phyloP scores from a whole-genome alignment of 2,329 filamentous ascomycete species.

The Colletotrichum lupini region DNA sequence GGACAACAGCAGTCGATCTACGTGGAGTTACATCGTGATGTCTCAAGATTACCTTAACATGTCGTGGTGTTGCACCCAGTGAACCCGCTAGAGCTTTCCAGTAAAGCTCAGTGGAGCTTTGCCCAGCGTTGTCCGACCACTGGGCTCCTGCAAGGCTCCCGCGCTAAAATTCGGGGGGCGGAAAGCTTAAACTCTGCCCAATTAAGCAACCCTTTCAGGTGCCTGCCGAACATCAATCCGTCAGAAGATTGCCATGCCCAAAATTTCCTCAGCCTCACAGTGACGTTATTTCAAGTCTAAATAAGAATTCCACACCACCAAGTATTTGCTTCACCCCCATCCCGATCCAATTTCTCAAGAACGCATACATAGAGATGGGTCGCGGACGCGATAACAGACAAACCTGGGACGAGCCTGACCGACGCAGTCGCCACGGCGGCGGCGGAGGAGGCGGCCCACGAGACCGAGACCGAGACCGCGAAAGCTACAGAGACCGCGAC shows the following conservation, averaged over 20 bases:
- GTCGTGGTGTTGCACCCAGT: not conserved
- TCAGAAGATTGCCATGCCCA: not conserved
- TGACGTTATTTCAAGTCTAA: slow-evolving; percentile 17
- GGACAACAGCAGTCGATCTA: too few relatives aligned
- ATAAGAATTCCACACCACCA: not conserved
- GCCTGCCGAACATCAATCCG: not conserved
- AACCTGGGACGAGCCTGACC: slow-evolving; percentile 69
- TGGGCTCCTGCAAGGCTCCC: slow-evolving; percentile 10
- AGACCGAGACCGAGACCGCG: slow-evolving; percentile 37
- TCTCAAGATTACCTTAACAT: not conserved
- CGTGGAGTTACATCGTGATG: not conserved
- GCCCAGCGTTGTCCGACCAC: not conserved
- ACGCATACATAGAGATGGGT: not conserved
- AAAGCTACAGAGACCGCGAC: slow-evolving; percentile 42
- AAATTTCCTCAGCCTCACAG: slow-evolving; percentile 27
- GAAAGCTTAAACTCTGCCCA: slow-evolving; percentile 6
- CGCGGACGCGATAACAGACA: slow-evolving; percentile 61
- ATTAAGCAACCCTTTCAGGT: not conserved
- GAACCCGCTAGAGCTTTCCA: slow-evolving; percentile 14
- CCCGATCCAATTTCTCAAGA: not conserved
- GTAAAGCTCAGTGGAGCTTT: slow-evolving; percentile 10
- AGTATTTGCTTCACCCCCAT: not conserved
- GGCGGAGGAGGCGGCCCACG: slow-evolving; percentile 45
- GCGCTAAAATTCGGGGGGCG: slow-evolving; percentile 20
- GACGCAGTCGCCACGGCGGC: slow-evolving; percentile 45